phyloP scores from a whole-genome alignment of 345 rosid species.

The Melaleuca quinquenervia region DNA sequence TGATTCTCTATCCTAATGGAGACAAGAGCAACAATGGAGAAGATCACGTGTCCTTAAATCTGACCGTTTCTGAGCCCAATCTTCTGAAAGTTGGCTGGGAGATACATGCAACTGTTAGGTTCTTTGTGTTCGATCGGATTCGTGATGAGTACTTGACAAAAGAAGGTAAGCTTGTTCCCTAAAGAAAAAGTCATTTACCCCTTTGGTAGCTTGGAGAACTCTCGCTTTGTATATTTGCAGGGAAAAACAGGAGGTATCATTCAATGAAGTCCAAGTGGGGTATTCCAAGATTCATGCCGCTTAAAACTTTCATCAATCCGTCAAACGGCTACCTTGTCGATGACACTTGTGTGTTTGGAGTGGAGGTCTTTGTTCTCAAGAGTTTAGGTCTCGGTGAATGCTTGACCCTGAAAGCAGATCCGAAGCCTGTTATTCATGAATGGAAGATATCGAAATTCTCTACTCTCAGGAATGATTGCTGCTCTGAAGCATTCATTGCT shows the following conservation, averaged over 20 bases:
- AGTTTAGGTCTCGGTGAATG: neutral
- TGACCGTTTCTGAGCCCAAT: neutral
- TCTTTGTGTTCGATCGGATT: neutral
- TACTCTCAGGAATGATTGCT: neutral
- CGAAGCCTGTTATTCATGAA: neutral
- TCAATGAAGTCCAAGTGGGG: neutral
- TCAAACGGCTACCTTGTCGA: conserved; percentile 1
- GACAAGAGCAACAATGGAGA: neutral
- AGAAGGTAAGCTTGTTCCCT: neutral
- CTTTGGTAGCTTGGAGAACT: neutral
- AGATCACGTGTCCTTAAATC: neutral
- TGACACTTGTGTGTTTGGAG: neutral
- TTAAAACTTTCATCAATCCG: neutral
- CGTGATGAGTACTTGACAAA: neutral
- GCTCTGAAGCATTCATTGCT: neutral
- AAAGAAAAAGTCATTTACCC: neutral
- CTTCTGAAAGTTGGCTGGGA: neutral
- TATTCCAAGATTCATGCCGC: neutral
- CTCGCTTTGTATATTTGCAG: neutral
- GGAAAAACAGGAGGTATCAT: neutral
- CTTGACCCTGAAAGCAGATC: neutral
- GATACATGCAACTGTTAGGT: neutral
- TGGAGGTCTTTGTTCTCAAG: neutral
- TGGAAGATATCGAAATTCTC: neutral
- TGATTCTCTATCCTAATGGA: conserved; percentile 1